Percentiles rank a stretch among this genome's conserved stretches.
phyloP scores from a whole-genome alignment of 805 yeast genomes.

The Kregervanrija pseudodelftensis region DNA sequence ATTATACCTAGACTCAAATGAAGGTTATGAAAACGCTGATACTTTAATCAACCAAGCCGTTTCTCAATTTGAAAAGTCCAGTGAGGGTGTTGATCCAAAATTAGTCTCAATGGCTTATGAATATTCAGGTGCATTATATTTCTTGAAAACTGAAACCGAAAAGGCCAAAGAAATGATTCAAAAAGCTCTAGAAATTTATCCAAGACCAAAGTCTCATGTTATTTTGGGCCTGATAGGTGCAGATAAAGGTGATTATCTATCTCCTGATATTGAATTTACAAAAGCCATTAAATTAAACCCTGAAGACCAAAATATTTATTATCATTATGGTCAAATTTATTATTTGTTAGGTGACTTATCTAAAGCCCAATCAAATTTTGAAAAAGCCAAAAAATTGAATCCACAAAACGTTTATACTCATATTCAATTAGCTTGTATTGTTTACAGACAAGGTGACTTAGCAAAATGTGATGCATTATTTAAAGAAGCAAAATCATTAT shows the following conservation, averaged over 20 bases:
- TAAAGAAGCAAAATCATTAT: conserved; percentile 59
- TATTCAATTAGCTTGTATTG: conserved; percentile 88
- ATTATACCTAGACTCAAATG: conserved; percentile 38
- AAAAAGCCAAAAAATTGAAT: conserved; percentile 67
- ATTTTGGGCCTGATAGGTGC: conserved; percentile 77
- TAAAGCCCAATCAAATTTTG: conserved; percentile 68
- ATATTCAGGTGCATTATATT: conserved; percentile 74
- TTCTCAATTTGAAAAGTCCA: conserved; percentile 27
- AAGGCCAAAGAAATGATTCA: conserved; percentile 59
- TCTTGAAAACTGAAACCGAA: conserved; percentile 67
- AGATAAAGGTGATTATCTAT: conserved; percentile 60
- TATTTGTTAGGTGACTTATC: conserved; percentile 71
- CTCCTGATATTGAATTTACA: conserved; percentile 60
- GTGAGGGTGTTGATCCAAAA: conserved; percentile 29
- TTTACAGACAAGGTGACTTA: conserved; percentile 66
- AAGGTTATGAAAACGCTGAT: conserved; percentile 58
- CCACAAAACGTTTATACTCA: conserved; percentile 74
- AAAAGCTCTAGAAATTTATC: conserved; percentile 55
- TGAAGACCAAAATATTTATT: conserved; percentile 72
- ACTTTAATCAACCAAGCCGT: conserved; percentile 54
- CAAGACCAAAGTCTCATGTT: conserved; percentile 78
- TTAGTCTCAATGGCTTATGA: conserved; percentile 71
- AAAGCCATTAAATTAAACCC: conserved; percentile 65
- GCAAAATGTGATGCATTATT: conserved; percentile 56
- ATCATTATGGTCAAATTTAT: conserved; percentile 90